Conservation (phyloP, 345 rosid genomes). For the Salix brachista region DNA sequence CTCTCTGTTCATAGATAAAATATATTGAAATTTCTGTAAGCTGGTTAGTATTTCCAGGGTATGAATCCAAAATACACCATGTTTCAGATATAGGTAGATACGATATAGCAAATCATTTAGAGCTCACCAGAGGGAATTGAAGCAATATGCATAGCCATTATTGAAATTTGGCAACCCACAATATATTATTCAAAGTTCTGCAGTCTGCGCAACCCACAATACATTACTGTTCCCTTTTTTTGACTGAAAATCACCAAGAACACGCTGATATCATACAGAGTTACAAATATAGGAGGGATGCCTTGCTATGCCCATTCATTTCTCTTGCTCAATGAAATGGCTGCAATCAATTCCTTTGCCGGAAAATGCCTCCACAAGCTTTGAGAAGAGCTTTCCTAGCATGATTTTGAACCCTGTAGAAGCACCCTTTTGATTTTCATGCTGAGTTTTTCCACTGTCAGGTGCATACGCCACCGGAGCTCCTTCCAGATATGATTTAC, state of each 20-base stretch:
- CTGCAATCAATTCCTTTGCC: constrained; percentile 63
- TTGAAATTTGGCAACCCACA: too few species aligned
- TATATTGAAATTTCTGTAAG: too few species aligned
- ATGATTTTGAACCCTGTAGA: constrained; percentile 94
- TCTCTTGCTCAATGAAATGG: constrained; percentile 29
- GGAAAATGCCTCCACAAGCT: constrained; percentile 68
- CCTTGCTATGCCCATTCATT: constrained; percentile 13
- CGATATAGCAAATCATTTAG: too few species aligned
- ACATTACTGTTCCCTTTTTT: background rate
- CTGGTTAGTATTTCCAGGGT: too few species aligned
- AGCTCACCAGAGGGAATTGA: too few species aligned
- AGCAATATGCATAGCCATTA: too few species aligned
- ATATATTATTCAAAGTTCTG: background rate
- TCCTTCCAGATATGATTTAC: constrained; percentile 76
- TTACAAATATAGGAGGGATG: constrained; percentile 11
- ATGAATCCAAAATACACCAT: too few species aligned
- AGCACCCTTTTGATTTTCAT: constrained; percentile 39
- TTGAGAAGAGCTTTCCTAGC: constrained; percentile 77
- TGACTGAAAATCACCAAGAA: background rate
- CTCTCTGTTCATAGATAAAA: too few species aligned
- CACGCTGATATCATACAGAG: constrained; percentile 15
- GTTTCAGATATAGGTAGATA: too few species aligned
- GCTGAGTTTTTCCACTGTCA: constrained; percentile 15
- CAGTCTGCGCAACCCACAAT: background rate
- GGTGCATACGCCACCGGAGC: constrained; percentile 50